Base-by-base conservation (phyloP, 2,329 filamentous ascomycete genomes). In the Aspergillus ruber region DNA sequence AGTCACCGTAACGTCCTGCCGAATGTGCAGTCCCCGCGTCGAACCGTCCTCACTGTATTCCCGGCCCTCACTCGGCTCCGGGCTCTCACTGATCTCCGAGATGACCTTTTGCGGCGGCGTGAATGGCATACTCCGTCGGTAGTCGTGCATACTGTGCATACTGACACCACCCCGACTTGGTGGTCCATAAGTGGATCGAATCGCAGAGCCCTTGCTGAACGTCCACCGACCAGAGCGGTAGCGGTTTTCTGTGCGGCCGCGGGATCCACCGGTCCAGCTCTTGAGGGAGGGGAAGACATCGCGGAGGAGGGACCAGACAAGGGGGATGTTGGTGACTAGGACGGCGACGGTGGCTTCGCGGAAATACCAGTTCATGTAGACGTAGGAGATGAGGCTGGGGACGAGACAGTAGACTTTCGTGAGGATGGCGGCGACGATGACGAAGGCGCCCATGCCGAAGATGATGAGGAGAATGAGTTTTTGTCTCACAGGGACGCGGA, bases 251-350 rank as follows among this genome's bases (percentile, higher is more conserved):
- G 65, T 62, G 15, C 49, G 56, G 21, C 59, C 56, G 45, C 59
- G 65, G 8, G 66, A 69, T 23, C 65, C 66, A 2, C 66, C 67
- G 9, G 65, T 67, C 67, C 67, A 70, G 49, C 65, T 68, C 52
- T 65, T 67, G 51, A 70, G 58, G 1, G 57, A 58, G 2, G 67
- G 69, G 63, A 78, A 78, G 17, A 76, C 55, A 44, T 76, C 72
- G 13, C 74, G 67, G 6, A 78, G 57, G 2, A 78, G 66, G 1
- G 74, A 75, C 75, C 75, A 79, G 10, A 75, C 69, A 38, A 74
- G 72, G 0, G 75, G 75, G 1, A 78, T 59, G 48, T 78, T 78
- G 50, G 75, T 76, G 15, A 79, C 75, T 1, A 77, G 62, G 27
- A 74, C 60, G 23, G 68, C 69, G 13, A 71, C 69, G 1, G 67